Evolutionary conservation across 805 yeast genomes (phyloP), one percentile per base, ranked within the genome.

Genomic region (Candida dajiaensis): DNA sequence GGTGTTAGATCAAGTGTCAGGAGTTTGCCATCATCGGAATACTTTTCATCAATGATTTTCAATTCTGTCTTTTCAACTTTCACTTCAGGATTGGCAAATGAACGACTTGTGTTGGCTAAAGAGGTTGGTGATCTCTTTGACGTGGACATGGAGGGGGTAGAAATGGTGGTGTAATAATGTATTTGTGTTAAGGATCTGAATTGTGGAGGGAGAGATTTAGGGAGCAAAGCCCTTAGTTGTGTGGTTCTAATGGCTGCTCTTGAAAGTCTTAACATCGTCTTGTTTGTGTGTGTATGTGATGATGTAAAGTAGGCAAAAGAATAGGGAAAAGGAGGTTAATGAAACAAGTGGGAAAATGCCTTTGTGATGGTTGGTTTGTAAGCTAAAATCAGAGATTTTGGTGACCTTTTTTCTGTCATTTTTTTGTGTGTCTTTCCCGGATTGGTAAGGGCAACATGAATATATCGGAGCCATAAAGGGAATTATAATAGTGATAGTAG

Each of bases 1-100:
- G 66, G 62, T 1, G 73, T 57, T 10, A 73, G 58, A 18, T 61
- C 65, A 18, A 72, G 49, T 19, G 50, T 45, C 42, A 73, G 52
- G 3, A 67, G 60, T 31, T 67, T 60, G 6, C 74, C 74, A 13
- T 56, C 57, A 3, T 56, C 60, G 6, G 62, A 47, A 26, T 47
- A 59, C 45, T 60, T 60, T 57, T 60, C 51, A 42, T 59, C 45
- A 1, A 41, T 44, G 13, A 54, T 53, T 11, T 42, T 47, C 8
- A 54, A 38, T 19, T 41, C 28, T 16, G 16, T 2, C 8, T 29
- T 22, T 1, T 25, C 22, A 1, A 39, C 22, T 18, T 35, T 15
- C 2, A 45, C 35, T n/a, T 43, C 46, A 5, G 31, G 33, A 11
- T 33, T 36, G 5, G 36, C 37, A 33, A 53, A 50, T 6, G 46